phyloP scores from a whole-genome alignment of 2,329 filamentous ascomycete genomes.

The Cercospora zeina region DNA sequence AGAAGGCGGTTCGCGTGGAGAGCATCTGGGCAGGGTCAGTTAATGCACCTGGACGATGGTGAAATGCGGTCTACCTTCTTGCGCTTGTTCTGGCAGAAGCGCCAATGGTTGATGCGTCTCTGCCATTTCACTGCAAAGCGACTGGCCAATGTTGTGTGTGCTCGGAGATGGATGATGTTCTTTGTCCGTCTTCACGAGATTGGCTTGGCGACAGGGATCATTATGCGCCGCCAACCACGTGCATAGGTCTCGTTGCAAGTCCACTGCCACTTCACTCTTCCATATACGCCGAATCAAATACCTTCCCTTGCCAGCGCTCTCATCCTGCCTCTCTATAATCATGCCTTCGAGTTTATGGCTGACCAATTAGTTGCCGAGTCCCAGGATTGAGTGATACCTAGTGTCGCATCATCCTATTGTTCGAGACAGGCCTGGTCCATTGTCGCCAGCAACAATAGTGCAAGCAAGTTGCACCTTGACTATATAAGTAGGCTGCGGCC shows the following conservation, averaged over 20 bases:
- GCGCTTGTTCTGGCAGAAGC: conserved; percentile 32
- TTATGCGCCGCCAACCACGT: conserved; percentile 4
- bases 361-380: background rate
- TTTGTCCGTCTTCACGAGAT: conserved; percentile 8
- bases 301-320: background rate
- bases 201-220: conserved; percentile 8
- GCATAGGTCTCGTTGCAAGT: background rate
- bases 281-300: background rate
- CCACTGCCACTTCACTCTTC: background rate
- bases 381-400: conserved; percentile 2
- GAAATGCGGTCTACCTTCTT: conserved; percentile 31
- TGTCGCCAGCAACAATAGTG: conserved; percentile 17
- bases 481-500: conserved; percentile 9
- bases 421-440: background rate
- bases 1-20: conserved; percentile 86
- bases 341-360: background rate
- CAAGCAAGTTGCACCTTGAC: background rate
- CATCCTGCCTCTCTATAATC: background rate
- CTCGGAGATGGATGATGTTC: background rate
- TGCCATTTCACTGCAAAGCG: conserved; percentile 17
- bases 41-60: background rate
- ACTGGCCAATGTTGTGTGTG: background rate
- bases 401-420: conserved; percentile 7
- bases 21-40: conserved; percentile 55
- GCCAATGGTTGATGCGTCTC: conserved; percentile 19